Evolutionary conservation across 2,329 filamentous ascomycete species (phyloP).

Genomic region (Rosellinia necatrix): DNA sequence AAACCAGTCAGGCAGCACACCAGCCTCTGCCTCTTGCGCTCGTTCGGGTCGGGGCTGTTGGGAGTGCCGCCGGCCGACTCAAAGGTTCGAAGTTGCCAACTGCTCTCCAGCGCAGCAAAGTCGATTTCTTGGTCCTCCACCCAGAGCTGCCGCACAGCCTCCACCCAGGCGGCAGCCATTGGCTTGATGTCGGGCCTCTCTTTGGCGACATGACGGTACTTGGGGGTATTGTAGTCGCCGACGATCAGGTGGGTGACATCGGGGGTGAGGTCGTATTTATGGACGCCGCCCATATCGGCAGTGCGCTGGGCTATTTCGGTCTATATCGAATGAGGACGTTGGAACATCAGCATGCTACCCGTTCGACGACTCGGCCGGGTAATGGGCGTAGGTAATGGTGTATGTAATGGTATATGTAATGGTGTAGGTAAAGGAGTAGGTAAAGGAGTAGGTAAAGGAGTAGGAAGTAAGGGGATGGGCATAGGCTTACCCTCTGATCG

Average conservation of each 20-base stretch:
- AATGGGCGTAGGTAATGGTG: not conserved
- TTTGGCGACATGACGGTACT: constrained; percentile 93
- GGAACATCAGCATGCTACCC: not conserved
- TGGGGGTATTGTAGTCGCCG: constrained; percentile 84
- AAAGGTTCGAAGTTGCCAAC: constrained; percentile 68
- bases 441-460: too few relatives aligned
- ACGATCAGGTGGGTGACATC: constrained; percentile 95
- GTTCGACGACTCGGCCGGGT: too few relatives aligned
- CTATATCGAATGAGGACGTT: constrained; percentile 40
- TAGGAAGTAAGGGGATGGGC: too few relatives aligned
- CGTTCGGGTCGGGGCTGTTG: constrained; percentile 32
- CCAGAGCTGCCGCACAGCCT: constrained; percentile 80
- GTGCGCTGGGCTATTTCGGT: constrained; percentile 66
- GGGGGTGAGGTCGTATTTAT: constrained; percentile 91
- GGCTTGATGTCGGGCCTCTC: constrained; percentile 85
- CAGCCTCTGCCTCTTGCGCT: constrained; percentile 47
- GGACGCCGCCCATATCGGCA: constrained; percentile 79
- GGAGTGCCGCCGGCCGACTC: constrained; percentile 55
- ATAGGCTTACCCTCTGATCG: constrained; percentile 69
- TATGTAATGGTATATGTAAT: too few relatives aligned
- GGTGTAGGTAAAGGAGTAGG: too few relatives aligned
- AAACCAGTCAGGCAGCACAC: constrained; percentile 63
- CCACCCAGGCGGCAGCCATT: constrained; percentile 82
- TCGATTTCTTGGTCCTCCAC: constrained; percentile 77
- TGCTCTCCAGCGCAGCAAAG: constrained; percentile 68